Evolutionary conservation across 2,329 filamentous ascomycete genomes (phyloP), one percentile per base, ranked within the genome.

Genomic region (Torrubiella hemipterigena): DNA sequence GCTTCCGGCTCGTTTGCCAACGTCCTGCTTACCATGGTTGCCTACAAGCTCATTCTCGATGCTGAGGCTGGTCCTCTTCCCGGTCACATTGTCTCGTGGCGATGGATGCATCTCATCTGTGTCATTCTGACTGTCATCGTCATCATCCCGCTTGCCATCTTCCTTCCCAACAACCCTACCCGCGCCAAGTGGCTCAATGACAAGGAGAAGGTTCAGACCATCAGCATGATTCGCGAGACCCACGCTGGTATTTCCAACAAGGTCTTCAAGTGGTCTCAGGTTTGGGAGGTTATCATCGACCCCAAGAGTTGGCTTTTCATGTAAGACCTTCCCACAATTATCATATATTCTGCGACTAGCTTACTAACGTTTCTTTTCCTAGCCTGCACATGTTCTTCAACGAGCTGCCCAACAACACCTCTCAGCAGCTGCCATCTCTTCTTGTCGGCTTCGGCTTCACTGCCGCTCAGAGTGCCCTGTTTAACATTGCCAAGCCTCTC

Each of bases 91-190:
- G 33, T 27, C 6, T 45, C 42, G 11, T 44, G 42, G 35, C 52
- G 51, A 36, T 73, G 68, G 69, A 66, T 73, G 53, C 73, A 70
- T 40, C 65, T 69, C 27, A 65, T 70, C 43, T 59, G 58, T 31
- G 53, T 65, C 4, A 35, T 73, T 5, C 67, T 74, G 35, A 73
- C 70, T 2, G 63, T 74, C 10, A 66, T 67, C 0, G 49, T 73
- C 4, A 65, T 18, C 24, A 27, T 39, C 4, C 34, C 42, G 5
- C 34, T 45, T 2, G 26, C 33, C 7, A 20, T 43, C 25, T 42
- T 44, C 23, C 32, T 44, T 12, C 42, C 42, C 11, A 44, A 44
- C 33, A 41, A 39, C 3, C 38, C 42, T 0, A 34, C 41, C 6
- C 38, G 42, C 6, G 42, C 42, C 2, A 41, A 39, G 14, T 44